phyloP scores from a whole-genome alignment of 2,329 filamentous ascomycete genomes.

The Rutstroemia sydowiana region DNA sequence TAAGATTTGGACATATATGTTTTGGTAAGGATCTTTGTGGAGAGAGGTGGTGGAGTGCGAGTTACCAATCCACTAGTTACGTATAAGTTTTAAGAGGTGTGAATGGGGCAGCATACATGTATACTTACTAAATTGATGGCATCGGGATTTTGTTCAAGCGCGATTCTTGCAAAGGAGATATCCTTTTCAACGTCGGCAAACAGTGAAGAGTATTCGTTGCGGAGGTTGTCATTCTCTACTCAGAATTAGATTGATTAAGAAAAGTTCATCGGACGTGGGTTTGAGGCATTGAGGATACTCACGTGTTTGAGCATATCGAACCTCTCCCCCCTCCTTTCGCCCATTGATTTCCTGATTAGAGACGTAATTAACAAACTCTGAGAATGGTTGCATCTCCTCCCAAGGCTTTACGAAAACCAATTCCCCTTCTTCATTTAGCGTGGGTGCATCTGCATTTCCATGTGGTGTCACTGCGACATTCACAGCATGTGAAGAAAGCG shows the following conservation, averaged over 20 bases:
- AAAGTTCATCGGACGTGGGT: background rate
- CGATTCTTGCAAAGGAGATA: conserved; percentile 67
- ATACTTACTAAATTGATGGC: conserved; percentile 57
- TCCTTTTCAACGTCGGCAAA: conserved; percentile 54
- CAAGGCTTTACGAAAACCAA: conserved; percentile 64
- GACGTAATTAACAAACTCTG: conserved; percentile 54
- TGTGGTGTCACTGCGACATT: conserved; percentile 8
- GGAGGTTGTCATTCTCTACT: conserved; percentile 72
- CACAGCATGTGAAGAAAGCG: conserved; percentile 4
- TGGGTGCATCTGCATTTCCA: conserved; percentile 48
- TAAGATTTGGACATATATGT: conserved; percentile 70
- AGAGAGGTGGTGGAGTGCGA: conserved; percentile 60
- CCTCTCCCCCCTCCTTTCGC: conserved; percentile 35
- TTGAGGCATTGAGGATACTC: conserved; percentile 25
- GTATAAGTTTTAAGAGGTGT: background rate
- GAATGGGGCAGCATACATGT: background rate
- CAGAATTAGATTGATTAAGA: background rate
- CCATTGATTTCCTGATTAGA: conserved; percentile 43
- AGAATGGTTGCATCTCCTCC: conserved; percentile 58
- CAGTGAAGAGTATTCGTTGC: conserved; percentile 60
- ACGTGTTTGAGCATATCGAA: conserved; percentile 72
- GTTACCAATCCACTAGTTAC: conserved; percentile 61
- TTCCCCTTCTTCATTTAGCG: conserved; percentile 28
- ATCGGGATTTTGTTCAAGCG: conserved; percentile 57
- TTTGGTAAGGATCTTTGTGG: conserved; percentile 81